Percentiles rank a stretch among this genome's conserved stretches.
Conservation (phyloP, 176 grass and related monocot species). For the Oryza meyeriana region DNA sequence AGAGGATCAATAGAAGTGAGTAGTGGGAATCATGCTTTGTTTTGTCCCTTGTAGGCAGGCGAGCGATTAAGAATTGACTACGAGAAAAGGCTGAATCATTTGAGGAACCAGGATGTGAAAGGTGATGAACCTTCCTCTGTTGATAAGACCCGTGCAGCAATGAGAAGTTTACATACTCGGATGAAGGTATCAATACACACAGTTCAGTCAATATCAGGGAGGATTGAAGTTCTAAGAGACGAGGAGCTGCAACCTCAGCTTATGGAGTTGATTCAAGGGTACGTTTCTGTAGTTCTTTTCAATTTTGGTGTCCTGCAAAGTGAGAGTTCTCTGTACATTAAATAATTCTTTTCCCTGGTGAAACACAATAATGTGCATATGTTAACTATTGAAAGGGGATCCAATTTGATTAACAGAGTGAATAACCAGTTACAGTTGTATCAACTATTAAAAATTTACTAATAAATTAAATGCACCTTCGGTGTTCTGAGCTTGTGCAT, state of each 20-base stretch:
- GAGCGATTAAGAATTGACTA: slow-evolving; percentile 82
- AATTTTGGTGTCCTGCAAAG: not conserved
- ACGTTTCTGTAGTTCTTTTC: slow-evolving; percentile 29
- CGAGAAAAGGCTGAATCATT: slow-evolving; percentile 75
- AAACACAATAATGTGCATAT: not conserved
- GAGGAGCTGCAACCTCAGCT: slow-evolving; percentile 84
- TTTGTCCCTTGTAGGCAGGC: slow-evolving; percentile 56
- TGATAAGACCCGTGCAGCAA: slow-evolving; percentile 55
- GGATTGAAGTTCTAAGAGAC: slow-evolving; percentile 81
- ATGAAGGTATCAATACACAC: slow-evolving; percentile 89
- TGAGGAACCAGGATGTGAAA: slow-evolving; percentile 67
- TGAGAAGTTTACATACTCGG: slow-evolving; percentile 71
- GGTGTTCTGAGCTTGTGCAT: too few relatives aligned
- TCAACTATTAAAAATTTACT: too few relatives aligned
- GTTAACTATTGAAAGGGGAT: too few relatives aligned
- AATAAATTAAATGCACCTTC: too few relatives aligned
- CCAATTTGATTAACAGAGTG: too few relatives aligned
- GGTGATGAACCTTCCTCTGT: slow-evolving; percentile 74
- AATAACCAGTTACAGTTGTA: too few relatives aligned
- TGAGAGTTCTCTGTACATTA: not conserved
- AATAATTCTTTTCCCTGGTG: not conserved
- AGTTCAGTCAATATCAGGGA: slow-evolving; percentile 83
- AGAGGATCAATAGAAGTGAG: not conserved
- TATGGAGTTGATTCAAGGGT: slow-evolving; percentile 86
- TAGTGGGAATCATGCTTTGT: slow-evolving; percentile 7